phyloP scores from a whole-genome alignment of 2,329 filamentous ascomycete species.

The Fusarium verrucosum region DNA sequence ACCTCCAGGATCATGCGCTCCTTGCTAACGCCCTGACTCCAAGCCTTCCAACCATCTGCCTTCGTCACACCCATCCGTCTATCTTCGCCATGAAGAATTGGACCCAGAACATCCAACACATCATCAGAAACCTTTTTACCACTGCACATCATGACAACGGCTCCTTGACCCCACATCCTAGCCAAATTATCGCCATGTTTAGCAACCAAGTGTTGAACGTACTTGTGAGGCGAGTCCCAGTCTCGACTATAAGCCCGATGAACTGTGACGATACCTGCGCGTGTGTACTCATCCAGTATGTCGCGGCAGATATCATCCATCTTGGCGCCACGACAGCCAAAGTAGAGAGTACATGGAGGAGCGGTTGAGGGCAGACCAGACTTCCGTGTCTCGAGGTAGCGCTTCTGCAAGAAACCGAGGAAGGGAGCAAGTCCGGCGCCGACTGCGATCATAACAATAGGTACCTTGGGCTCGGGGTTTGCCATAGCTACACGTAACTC shows the following conservation, averaged over 20 bases:
- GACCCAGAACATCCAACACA: conserved; percentile 9
- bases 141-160: conserved; percentile 10
- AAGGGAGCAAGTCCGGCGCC: conserved; percentile 6
- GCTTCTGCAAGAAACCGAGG: conserved; percentile 9
- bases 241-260: conserved; percentile 9
- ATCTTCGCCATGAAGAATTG: conserved; percentile 2
- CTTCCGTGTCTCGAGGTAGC: not conserved
- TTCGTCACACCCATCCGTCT: not conserved
- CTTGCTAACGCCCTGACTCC: not conserved
- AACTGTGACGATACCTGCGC: not conserved
- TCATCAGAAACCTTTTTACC: conserved; percentile 9
- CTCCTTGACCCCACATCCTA: conserved; percentile 4
- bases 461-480: not conserved
- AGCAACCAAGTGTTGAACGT: not conserved
- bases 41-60: not conserved
- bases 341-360: not conserved
- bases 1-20: conserved; percentile 14
- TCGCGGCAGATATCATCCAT: conserved; percentile 6
- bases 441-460: conserved; percentile 10
- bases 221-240: not conserved
- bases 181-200: not conserved
- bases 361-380: rapidly evolving
- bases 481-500: not conserved
- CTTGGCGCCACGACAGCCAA: not conserved
- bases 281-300: not conserved